Evolutionary conservation across 2,329 filamentous ascomycete genomes (phyloP).

Genomic region (Trichoderma aggressivum): DNA sequence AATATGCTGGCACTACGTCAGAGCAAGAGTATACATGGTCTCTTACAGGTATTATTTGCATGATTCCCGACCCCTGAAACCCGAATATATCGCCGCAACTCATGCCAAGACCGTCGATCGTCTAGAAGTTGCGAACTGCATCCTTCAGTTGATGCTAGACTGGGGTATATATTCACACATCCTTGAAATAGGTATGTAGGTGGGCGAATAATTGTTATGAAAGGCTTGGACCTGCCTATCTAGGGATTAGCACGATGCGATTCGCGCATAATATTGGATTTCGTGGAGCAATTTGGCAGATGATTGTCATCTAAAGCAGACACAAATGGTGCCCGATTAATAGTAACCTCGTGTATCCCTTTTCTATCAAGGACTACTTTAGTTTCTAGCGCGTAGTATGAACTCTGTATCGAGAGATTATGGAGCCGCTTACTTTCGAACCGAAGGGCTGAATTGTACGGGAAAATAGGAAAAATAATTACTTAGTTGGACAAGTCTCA

Average conservation of each 20-base stretch:
- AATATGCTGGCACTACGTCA: not conserved
- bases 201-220: not conserved
- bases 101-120: not conserved
- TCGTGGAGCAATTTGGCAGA: not conserved
- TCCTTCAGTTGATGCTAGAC: not conserved
- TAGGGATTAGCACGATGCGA: not conserved
- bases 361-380: not conserved
- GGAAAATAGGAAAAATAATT: not conserved
- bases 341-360: not conserved
- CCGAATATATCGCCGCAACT: not conserved
- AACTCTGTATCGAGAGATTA: not conserved
- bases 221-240: not conserved
- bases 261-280: not conserved
- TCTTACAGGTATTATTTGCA: not conserved
- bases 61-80: not conserved
- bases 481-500: not conserved
- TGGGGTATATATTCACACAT: not conserved
- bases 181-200: not conserved
- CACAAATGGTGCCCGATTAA: not conserved
- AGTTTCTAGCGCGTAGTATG: not conserved
- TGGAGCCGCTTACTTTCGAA: not conserved
- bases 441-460: not conserved
- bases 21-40: not conserved
- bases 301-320: not conserved
- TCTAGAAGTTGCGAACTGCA: not conserved